phyloP scores from a whole-genome alignment of 805 yeast species.

The Pichia kluyveri region DNA sequence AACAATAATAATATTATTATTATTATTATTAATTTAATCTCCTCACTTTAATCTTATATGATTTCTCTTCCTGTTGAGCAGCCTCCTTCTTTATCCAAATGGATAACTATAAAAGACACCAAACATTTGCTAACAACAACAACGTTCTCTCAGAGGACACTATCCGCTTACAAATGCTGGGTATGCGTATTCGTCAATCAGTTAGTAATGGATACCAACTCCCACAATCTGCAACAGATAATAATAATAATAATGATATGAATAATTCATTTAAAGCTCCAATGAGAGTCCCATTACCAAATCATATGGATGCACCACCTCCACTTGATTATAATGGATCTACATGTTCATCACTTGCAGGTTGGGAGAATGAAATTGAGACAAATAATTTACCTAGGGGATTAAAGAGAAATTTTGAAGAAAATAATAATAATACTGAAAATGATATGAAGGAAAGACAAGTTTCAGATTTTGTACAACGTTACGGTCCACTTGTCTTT shows the following conservation, averaged over 20 bases:
- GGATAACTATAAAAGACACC: conserved; percentile 3
- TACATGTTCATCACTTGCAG: conserved; percentile 35
- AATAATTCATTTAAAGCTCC: background rate
- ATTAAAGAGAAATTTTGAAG: conserved; percentile 1
- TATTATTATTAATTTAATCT: background rate
- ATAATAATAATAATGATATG: no score
- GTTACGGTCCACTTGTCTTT: conserved; percentile 37
- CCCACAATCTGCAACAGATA: conserved; percentile 1
- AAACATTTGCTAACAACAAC: background rate
- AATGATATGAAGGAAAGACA: conserved; percentile 4
- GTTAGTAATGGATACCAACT: conserved; percentile 50
- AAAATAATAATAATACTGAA: background rate
- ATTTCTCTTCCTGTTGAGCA: background rate
- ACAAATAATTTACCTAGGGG: background rate
- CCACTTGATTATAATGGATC: conserved; percentile 33
- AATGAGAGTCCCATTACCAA: conserved; percentile 30
- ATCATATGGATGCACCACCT: conserved; percentile 33
- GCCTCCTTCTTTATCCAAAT: background rate
- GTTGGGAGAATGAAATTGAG: conserved; percentile 31
- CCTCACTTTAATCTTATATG: background rate
- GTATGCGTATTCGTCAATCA: conserved; percentile 65
- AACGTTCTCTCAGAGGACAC: conserved; percentile 14
- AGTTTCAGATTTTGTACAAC: conserved; percentile 21
- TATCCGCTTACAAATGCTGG: conserved; percentile 42
- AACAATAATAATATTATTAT: no score